Evolutionary conservation across 331 rosid genomes (phyloP).

Genomic region (Malus hybrid): DNA sequence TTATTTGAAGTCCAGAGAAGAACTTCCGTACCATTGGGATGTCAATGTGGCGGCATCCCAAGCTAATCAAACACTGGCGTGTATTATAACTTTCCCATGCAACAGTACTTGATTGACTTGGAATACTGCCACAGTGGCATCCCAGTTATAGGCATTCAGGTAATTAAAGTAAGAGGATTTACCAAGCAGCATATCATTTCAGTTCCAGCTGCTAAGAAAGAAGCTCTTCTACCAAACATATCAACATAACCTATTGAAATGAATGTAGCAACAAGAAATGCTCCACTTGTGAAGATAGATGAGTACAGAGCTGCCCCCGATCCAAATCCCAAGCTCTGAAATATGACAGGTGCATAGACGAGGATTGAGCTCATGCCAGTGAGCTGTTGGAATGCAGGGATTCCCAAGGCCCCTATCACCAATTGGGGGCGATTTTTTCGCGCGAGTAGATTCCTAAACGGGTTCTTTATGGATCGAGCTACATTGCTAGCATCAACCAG

Average conservation of each 20-base stretch:
- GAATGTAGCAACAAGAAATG: slow-evolving; percentile 67
- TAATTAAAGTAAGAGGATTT: neutral
- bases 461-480: slow-evolving; percentile 50
- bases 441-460: slow-evolving; percentile 57
- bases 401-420: slow-evolving; percentile 81
- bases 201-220: slow-evolving; percentile 84
- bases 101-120: too few relatives aligned
- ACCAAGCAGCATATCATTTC: slow-evolving; percentile 94
- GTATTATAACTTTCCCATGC: too few relatives aligned
- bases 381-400: slow-evolving; percentile 93
- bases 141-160: neutral
- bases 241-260: slow-evolving; percentile 79
- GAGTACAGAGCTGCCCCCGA: slow-evolving; percentile 68
- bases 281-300: slow-evolving; percentile 71
- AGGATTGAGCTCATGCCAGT: slow-evolving; percentile 94
- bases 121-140: too few relatives aligned
- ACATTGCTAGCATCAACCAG: slow-evolving; percentile 72
- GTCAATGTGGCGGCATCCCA: too few relatives aligned
- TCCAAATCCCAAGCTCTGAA: slow-evolving; percentile 91
- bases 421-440: slow-evolving; percentile 84
- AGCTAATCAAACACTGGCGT: too few relatives aligned
- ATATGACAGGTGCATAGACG: slow-evolving; percentile 94
- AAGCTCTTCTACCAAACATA: slow-evolving; percentile 80
- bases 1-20: too few relatives aligned
- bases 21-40: too few relatives aligned